Percentiles rank a stretch among this genome's conserved stretches.
These are phyloP conservation scores for Candida succiphila DNA, from an alignment of 805 yeast species.

Conservation along the genomic window DNA sequence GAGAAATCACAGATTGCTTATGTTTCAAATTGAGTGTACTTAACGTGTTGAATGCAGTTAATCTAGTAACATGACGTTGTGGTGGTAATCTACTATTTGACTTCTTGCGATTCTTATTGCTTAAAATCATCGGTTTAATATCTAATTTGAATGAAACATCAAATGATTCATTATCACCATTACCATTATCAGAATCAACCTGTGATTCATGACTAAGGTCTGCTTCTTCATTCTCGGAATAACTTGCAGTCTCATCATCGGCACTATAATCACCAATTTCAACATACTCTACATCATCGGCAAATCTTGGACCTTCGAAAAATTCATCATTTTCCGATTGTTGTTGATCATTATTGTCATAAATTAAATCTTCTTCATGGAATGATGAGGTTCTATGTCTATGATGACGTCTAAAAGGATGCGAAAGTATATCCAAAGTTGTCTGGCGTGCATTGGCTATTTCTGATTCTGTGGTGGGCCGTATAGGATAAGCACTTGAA, in stretches of 20 bases:
- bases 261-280: conserved; percentile 20
- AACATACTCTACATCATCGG: conserved; percentile 14
- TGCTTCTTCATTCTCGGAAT: too few relatives aligned
- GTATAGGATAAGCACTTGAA: conserved; percentile 22
- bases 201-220: too few relatives aligned
- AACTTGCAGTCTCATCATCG: too few relatives aligned
- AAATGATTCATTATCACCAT: conserved; percentile 20
- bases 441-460: too few relatives aligned
- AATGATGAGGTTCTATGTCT: too few relatives aligned
- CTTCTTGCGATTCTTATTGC: conserved; percentile 14
- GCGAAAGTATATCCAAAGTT: too few relatives aligned
- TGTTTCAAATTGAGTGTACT: too few relatives aligned
- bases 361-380: conserved; percentile 4
- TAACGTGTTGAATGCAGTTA: conserved; percentile 15
- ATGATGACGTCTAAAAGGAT: too few relatives aligned
- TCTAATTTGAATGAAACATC: conserved; percentile 17
- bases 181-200: conserved; percentile 3
- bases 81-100: conserved; percentile 5
- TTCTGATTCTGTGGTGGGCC: too few relatives aligned
- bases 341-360: conserved; percentile 8
- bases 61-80: conserved; percentile 13
- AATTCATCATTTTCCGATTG: neutral
- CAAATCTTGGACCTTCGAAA: neutral
- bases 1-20: too few relatives aligned
- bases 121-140: conserved; percentile 18